Base-by-base conservation (phyloP, 1,284 basidiomycete genomes). In the Puccinia triticina region DNA sequence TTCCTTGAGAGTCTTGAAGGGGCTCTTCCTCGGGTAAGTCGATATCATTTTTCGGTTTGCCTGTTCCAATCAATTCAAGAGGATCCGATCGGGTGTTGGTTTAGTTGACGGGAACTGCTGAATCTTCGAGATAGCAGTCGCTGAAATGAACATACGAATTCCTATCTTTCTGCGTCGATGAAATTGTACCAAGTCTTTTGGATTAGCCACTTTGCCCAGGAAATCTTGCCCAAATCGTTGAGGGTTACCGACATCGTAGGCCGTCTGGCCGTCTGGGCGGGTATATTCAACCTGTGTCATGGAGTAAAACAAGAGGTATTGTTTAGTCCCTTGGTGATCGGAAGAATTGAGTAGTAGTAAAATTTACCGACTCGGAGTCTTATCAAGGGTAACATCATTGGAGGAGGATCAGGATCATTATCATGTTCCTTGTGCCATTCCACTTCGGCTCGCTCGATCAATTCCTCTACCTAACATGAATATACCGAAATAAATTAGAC, bases 211-310 rank as follows among this genome's bases (percentile, higher is more conserved):
- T 32, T 91, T 91, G 1, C 94, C 94, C 83, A 92, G 90, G 87
- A 97, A 98, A 86, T 97, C 94, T 87, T 97, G 95, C 0, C 97
- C 96, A 86, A 99, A 98, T 11, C 96, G 92, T 74, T 96, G 93
- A 18, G 96, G 94, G 87, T 99, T 99, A 71, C 93, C 94, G 88
- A 95, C 94, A 84, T 94, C 93, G 82, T 91, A 92, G 7, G 92
- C 93, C 74, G 92, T 93, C 0, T 93, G 69, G 23, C 84, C 85
- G 37, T 84, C 78, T 2, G 83, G 61, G 26, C 82, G 83, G 2
- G 83, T 94, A 0, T 95, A 96, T 86, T 98, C 95, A 34, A 97
- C 94, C 92, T 93, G 32, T 4, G 29, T 21, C 26, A 16, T 32
- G 48, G 14, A 16, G 23, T 48, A 43, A 43, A 4, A 43, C 23